Percentiles rank a stretch among this genome's conserved stretches.
phyloP scores from a whole-genome alignment of 768 basidiomycete species.

The Suillus clintonianus region DNA sequence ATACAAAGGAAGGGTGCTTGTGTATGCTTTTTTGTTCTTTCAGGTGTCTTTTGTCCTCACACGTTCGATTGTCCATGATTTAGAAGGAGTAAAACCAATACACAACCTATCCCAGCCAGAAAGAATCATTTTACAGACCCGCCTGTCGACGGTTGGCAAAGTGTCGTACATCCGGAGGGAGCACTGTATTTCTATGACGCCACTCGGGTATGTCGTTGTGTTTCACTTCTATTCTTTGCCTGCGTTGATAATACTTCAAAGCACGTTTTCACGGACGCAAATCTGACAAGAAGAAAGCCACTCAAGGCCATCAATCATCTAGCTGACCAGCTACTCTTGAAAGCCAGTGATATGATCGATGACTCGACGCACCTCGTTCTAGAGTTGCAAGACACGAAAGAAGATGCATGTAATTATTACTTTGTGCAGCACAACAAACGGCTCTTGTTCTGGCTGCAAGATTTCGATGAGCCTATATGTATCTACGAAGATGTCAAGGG shows the following conservation, averaged over 20 bases:
- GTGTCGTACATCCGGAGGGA: slow-evolving; percentile 6
- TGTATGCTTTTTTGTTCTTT: not conserved
- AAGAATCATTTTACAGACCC: not conserved
- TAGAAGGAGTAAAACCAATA: not conserved
- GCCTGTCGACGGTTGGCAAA: not conserved
- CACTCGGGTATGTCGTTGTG: not conserved
- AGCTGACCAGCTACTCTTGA: not conserved
- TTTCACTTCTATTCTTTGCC: not conserved
- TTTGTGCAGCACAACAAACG: slow-evolving; percentile 44
- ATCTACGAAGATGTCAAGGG: slow-evolving; percentile 40
- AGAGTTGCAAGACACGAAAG: not conserved
- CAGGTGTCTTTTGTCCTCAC: not conserved
- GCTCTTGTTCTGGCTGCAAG: slow-evolving; percentile 49
- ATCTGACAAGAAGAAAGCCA: not conserved
- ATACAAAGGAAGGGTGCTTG: not conserved
- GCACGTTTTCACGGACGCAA: slow-evolving; percentile 7
- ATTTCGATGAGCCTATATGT: slow-evolving; percentile 27
- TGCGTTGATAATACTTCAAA: not conserved
- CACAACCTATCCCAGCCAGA: not conserved
- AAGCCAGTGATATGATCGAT: not conserved
- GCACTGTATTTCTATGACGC: not conserved
- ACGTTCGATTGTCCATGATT: not conserved
- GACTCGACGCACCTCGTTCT: not conserved
- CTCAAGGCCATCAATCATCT: not conserved
- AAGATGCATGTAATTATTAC: slow-evolving; percentile 37